Conservation (phyloP, 345 rosid genomes). For the Hirschfeldia incana region DNA sequence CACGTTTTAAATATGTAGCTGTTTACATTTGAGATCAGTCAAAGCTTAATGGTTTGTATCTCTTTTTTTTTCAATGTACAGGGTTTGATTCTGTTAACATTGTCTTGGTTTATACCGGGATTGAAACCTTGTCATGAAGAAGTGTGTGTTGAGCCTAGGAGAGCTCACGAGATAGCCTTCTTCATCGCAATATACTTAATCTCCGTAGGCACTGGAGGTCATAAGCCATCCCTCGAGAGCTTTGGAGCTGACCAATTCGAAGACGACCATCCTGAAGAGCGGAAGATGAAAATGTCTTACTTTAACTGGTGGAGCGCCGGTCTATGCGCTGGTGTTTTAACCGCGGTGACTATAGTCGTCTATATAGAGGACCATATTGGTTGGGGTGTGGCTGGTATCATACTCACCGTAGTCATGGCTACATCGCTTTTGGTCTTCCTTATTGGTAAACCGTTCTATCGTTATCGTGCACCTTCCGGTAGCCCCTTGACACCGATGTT, state of each 20-base stretch:
- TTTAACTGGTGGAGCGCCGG: conserved; percentile 96
- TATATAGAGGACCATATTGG: conserved; percentile 76
- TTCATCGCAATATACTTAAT: conserved; percentile 79
- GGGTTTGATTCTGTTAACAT: conserved; percentile 69
- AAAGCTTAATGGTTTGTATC: conserved; percentile 3
- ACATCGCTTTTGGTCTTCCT: conserved; percentile 60
- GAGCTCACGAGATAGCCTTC: conserved; percentile 66
- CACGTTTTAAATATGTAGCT: not conserved
- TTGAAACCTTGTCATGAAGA: conserved; percentile 64
- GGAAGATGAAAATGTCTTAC: conserved; percentile 84
- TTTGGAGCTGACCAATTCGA: conserved; percentile 98
- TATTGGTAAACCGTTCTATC: conserved; percentile 67
- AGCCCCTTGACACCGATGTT: conserved; percentile 86
- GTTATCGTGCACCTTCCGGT: conserved; percentile 65
- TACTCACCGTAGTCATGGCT: conserved; percentile 68
- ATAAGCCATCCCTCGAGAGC: conserved; percentile 90
- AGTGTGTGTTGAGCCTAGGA: conserved; percentile 58
- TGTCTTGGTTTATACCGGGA: conserved; percentile 75
- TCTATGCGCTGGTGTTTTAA: conserved; percentile 68
- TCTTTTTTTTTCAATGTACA: conserved; percentile 23
- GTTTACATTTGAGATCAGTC: not conserved
- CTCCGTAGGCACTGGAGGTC: conserved; percentile 92
- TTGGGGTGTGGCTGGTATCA: conserved; percentile 81
- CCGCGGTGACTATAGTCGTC: conserved; percentile 71
- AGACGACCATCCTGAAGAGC: conserved; percentile 65